Evolutionary conservation across 140 eudicot genomes (phyloP), one percentile per base, ranked within the genome.

Genomic region (Cichorium intybus): DNA sequence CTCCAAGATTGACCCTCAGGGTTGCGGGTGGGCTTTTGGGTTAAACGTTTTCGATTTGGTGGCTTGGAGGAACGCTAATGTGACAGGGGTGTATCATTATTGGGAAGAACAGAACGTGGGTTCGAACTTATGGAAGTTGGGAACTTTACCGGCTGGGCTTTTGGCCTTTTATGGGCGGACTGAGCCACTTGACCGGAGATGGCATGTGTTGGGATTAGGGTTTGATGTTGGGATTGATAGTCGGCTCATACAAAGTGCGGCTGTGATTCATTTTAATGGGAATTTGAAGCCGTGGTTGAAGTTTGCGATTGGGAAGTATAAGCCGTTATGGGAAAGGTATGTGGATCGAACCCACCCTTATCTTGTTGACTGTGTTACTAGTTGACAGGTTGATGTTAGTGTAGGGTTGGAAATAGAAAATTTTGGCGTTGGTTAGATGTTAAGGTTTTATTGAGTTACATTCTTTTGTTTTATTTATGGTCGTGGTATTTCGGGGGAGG

Each of bases 1-100:
- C 80, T 79, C 93, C 26, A 88, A 85, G 69, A 85, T 87, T 31
- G 98, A 92, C 63, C 98, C 98, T 0, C 95, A 92, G 77, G 96
- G 95, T 5, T 93, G 99, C 16, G 99, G 95, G 46, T 93, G 99
- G 99, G 99, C 99, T 0, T 93, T 88, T 64, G 98, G 98, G 57
- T 64, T 92, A 87, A 92, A 92, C 45, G 79, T 92, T n/a, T 92
- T 92, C 5, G 98, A 92, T 79, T 73, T 92, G 81, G 83, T 85
- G 64, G 90, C 95, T 15, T 92, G 98, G 96, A 88, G 90, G 60
- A 85, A 77, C 26, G 84, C 74, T 24, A 89, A 88, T 50, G 89
- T 85, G 60, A 92, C 98, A 11, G 75, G 56, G 0, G 56, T 77
- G 53, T 92, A 88, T 66, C 98, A 85, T 74, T 85, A 78, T 26